Evolutionary conservation across 2,329 filamentous ascomycete genomes (phyloP).

Genomic region (Massarina eburnea): DNA sequence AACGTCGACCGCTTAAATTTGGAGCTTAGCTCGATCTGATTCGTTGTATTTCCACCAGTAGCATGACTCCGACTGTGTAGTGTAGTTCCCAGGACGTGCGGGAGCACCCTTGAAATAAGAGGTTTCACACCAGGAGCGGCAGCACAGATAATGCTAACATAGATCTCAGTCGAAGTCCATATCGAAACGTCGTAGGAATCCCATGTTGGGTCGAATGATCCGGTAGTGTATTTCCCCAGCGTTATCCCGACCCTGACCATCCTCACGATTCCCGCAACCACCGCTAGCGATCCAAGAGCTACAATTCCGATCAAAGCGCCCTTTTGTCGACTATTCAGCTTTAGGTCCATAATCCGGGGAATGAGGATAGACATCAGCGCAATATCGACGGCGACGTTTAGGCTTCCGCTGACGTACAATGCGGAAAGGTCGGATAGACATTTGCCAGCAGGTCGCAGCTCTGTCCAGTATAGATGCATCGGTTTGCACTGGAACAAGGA

Average conservation of each 20-base stretch:
- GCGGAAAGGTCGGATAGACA: conserved; percentile 12
- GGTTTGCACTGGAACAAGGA: conserved; percentile 20
- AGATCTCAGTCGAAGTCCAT: conserved; percentile 24
- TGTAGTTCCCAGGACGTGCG: conserved; percentile 18
- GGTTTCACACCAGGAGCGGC: conserved; percentile 24
- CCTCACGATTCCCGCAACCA: conserved; percentile 18
- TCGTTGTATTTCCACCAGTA: not conserved
- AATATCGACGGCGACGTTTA: conserved; percentile 18
- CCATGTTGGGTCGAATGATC: conserved; percentile 18
- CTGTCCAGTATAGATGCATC: conserved; percentile 23
- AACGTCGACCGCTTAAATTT: conserved; percentile 14
- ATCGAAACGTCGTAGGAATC: conserved; percentile 25
- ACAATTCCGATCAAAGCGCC: conserved; percentile 19
- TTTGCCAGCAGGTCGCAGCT: conserved; percentile 16
- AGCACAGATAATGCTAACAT: conserved; percentile 22
- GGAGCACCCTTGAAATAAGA: conserved; percentile 15
- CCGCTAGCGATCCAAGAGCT: conserved; percentile 19
- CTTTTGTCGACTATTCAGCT: conserved; percentile 17
- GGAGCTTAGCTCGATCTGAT: conserved; percentile 12
- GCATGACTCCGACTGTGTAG: conserved; percentile 11
- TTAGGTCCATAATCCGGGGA: conserved; percentile 18
- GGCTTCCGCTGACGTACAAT: conserved; percentile 16
- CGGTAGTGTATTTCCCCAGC: conserved; percentile 2
- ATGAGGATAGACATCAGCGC: conserved; percentile 23
- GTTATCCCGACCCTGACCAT: conserved; percentile 18